Conservation (phyloP, 495 filamentous ascomycete genomes). For the Hypoxylon lienhwacheense region DNA sequence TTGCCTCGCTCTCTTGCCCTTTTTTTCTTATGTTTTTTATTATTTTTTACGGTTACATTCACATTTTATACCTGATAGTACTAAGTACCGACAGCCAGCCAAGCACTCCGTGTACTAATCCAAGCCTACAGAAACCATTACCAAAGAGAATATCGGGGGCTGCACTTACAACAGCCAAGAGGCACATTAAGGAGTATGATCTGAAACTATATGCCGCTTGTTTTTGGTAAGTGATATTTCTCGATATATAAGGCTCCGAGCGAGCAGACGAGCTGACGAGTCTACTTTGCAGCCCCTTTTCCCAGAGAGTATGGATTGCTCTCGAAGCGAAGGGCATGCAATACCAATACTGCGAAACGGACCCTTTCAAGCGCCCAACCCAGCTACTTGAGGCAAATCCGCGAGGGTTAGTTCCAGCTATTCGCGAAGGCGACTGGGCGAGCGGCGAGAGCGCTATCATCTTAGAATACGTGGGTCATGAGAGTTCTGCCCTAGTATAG, state of each 20-base stretch:
- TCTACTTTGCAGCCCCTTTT: conserved; percentile 57
- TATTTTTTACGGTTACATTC: too few relatives aligned
- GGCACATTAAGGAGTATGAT: conserved; percentile 67
- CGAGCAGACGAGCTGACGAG: conserved; percentile 13
- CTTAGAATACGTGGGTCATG: conserved; percentile 75
- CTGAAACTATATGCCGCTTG: conserved; percentile 87
- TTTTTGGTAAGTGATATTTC: conserved; percentile 75
- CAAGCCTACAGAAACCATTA: conserved; percentile 59
- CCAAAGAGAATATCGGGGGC: conserved; percentile 83
- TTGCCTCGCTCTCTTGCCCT: not conserved
- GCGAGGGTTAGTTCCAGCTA: conserved; percentile 81
- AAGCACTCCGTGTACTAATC: conserved; percentile 5
- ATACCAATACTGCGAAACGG: conserved; percentile 92
- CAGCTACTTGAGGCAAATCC: conserved; percentile 82
- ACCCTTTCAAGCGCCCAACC: conserved; percentile 74
- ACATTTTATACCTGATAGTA: not conserved
- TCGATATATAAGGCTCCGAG: not conserved
- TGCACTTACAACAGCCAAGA: conserved; percentile 73
- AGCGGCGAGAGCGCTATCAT: conserved; percentile 86
- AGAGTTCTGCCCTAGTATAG: not conserved
- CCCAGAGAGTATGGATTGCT: conserved; percentile 94
- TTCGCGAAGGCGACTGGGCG: conserved; percentile 83
- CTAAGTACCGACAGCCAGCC: not conserved
- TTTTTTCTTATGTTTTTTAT: not conserved
- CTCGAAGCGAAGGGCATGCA: conserved; percentile 80